Evolutionary conservation across 768 basidiomycete genomes (phyloP), one percentile per base, ranked within the genome.

Genomic region (Tylopilus intermedius): DNA sequence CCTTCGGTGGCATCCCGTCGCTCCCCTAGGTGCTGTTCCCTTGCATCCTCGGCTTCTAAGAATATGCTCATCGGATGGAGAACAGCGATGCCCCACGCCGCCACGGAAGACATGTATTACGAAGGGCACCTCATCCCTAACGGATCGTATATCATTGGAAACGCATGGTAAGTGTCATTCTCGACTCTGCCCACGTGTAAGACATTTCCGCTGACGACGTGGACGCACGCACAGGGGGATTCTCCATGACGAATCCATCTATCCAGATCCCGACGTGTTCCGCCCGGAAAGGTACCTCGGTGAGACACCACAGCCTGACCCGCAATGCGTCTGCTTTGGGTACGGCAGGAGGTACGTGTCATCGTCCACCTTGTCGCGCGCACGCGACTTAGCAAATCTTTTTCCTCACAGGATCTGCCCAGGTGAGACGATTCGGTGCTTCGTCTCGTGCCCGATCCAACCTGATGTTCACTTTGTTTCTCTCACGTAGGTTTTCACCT

Each of bases 191-290:
- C 18, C 18, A 18, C 18, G 18, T 18, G 18, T 18, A 18, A 18
- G 18, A 18, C 18, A 18, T 18, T 18, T 18, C 18, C 18, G 18
- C 18, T 18, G 18, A 18, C 18, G 22, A 37, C 11, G 32, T 38
- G 18, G 35, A 45, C 8, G 5, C 11, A 5, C 21, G 0, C n/a
- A 1, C 49, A 82, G 83, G 81, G 68, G 65, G n/a, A 77, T 84
- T 64, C 66, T 79, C 1, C 77, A 78, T 43, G 76, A 85, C 61
- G 73, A 74, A 2, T 63, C 71, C 6, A 65, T 44, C 5, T 74
- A 74, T 50, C 61, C 65, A 7, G 61, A 72, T 42, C 72, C 74
- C 2, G 37, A 40, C 1, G 52, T 40, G 2, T 74, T 74, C 51
- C 58, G 55, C 3, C 72, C 73, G 6, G 73, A 74, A 29, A 64